Base-by-base conservation (phyloP, 345 rosid species). In the Corchorus olitorius region DNA sequence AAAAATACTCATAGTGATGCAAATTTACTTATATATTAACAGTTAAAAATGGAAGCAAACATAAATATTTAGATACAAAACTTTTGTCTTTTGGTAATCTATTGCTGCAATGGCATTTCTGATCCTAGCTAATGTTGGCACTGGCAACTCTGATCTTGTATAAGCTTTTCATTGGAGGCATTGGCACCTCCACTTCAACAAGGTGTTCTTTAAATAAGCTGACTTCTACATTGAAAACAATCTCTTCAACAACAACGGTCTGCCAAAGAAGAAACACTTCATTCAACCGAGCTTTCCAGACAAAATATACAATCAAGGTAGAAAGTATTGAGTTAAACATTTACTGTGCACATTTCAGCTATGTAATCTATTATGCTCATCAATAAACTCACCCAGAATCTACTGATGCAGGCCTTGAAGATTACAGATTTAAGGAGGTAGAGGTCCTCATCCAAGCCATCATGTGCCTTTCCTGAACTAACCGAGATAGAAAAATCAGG, bases 331-430 rank as follows among this genome's bases (percentile, higher is more conserved):
- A 67, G 46, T 37, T 37, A 27, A 54, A 45, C 17, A 7, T 74
- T 46, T 48, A 45, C 45, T 2, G 7, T 19, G 4, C 43, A 35
- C 17, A 70, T 34, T 65, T 46, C 15, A 69, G n/a, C n/a, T n/a
- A n/a, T n/a, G n/a, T n/a, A n/a, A 95, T 19, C 59, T 49, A 53
- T 33, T 35, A 48, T n/a, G 33, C 34, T 8, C 1, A 0, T 37
- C 69, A 11, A 56, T 71, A 39, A 62, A 86, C 97, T 81, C 83
- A 95, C 97, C 97, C 88, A 92, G 27, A 65, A 72, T 78, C 85
- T 78, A 78, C 88, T 84, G 43, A 75, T 79, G 80, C 86, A 86
- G 78, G 93, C 88, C 80, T 88, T 84, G 76, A 83, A 66, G 68
- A 87, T 55, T 37, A 93, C 70, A 58, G 65, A 80, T 67, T 85